Percentiles rank a stretch among this genome's conserved stretches.
Conservation (phyloP, 2,329 filamentous ascomycete species). For the Monilinia fructigena region DNA sequence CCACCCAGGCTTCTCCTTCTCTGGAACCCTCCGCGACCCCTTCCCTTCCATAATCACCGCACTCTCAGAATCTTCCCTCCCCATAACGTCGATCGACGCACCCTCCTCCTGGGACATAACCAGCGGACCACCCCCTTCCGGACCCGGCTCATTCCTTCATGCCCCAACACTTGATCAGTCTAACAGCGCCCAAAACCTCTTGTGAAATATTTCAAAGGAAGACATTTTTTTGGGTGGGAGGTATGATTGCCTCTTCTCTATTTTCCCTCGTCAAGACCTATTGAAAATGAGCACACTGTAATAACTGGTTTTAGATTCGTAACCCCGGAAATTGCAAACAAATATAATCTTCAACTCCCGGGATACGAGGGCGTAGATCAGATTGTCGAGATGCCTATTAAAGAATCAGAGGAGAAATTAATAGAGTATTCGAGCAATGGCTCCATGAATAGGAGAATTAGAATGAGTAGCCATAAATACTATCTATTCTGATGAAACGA, state of each 20-base stretch:
- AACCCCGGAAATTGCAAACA: conserved; percentile 71
- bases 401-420: conserved; percentile 45
- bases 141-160: conserved; percentile 77
- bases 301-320: conserved; percentile 62
- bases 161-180: conserved; percentile 76
- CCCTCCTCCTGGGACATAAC: conserved; percentile 96
- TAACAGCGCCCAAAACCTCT: conserved; percentile 96
- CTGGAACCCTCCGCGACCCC: conserved; percentile 86
- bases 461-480: too few relatives aligned
- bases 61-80: conserved; percentile 68
- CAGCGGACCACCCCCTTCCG: conserved; percentile 72
- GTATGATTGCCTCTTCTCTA: conserved; percentile 40
- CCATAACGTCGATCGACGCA: conserved; percentile 86
- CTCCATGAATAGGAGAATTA: too few relatives aligned
- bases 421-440: not conserved
- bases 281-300: not conserved
- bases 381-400: conserved; percentile 68
- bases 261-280: not conserved
- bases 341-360: conserved; percentile 82
- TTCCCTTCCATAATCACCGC: conserved; percentile 79
- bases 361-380: conserved; percentile 85
- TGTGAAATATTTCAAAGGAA: conserved; percentile 76
- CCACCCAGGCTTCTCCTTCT: conserved; percentile 80
- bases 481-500: too few relatives aligned
- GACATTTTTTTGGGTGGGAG: conserved; percentile 93